Percentiles rank a stretch among this genome's conserved stretches.
These are phyloP conservation scores for Lithocarpus polystachyus DNA, from an alignment of 306 rosid genomes.

Conservation along the genomic window DNA sequence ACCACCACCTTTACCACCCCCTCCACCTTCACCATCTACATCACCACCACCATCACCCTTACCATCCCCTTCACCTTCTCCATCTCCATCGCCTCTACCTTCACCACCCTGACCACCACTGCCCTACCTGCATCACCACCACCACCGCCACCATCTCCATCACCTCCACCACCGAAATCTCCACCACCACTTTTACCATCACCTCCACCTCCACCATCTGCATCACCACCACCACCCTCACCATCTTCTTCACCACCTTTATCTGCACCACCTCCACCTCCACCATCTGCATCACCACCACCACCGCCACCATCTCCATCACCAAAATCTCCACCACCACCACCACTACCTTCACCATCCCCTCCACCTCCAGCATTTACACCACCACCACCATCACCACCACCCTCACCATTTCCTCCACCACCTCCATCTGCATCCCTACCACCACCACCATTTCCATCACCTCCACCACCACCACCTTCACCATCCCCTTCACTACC, in stretches of 20 bases:
- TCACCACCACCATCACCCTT: too few species aligned
- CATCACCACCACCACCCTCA: too few species aligned
- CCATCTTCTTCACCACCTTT: neutral
- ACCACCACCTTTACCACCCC: too few species aligned
- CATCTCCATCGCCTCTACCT: too few species aligned
- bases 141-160: neutral
- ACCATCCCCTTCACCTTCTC: too few species aligned
- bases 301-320: neutral
- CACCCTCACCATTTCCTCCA: neutral
- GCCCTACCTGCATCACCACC: too few species aligned
- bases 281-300: neutral
- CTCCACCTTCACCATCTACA: too few species aligned
- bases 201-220: too few species aligned
- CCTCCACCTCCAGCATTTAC: neutral
- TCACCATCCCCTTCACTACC: too few species aligned
- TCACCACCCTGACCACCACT: too few species aligned
- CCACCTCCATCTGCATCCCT: neutral
- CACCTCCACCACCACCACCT: neutral
- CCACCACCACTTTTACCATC: too few species aligned
- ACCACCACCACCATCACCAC: neutral
- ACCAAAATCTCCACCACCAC: neutral
- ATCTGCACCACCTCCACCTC: too few species aligned
- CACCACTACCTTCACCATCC: neutral
- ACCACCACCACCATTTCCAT: neutral
- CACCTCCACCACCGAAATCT: neutral